A percentile compares a stretch with the other conserved stretches of the same genome.
Evolutionary conservation across 202 grass and related monocot genomes (phyloP).

Genomic region (Tripidium arundinaceum): DNA sequence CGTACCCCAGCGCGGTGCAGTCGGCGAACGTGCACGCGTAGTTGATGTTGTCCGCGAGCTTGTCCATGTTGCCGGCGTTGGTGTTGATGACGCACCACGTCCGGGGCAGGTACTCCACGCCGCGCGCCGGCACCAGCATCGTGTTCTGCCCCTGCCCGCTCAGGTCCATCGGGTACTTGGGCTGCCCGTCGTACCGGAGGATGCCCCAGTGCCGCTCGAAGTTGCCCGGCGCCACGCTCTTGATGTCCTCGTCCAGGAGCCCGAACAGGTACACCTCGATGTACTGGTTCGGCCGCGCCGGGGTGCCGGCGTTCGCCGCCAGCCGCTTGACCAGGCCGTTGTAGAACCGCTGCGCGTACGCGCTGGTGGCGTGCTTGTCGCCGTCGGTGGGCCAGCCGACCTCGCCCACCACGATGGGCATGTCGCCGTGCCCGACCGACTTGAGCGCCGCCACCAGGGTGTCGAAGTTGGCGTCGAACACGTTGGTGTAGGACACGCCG

Average conservation of each 20-base stretch:
- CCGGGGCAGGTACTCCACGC: conserved; percentile 26
- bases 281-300: conserved; percentile 16
- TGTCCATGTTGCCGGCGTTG: conserved; percentile 18
- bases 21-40: conserved; percentile 48
- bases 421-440: conserved; percentile 26
- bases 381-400: conserved; percentile 70
- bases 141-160: conserved; percentile 36
- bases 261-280: conserved; percentile 57
- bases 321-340: conserved; percentile 39
- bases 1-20: conserved; percentile 51
- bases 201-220: conserved; percentile 71
- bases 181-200: conserved; percentile 53
- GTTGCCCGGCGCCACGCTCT: conserved; percentile 50
- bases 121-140: conserved; percentile 22
- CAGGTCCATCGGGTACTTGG: conserved; percentile 49
- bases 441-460: conserved; percentile 50
- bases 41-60: conserved; percentile 28
- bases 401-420: conserved; percentile 53
- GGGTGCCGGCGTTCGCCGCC: conserved; percentile 32
- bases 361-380: conserved; percentile 44
- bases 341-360: conserved; percentile 50
- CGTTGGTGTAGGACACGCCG: conserved; percentile 61
- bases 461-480: conserved; percentile 91
- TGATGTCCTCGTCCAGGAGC: conserved; percentile 53
- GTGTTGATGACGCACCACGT: conserved; percentile 47